A percentile compares a stretch with the other conserved stretches of the same genome.
phyloP scores from a whole-genome alignment of 2,329 filamentous ascomycete species.

The Capronia coronata region DNA sequence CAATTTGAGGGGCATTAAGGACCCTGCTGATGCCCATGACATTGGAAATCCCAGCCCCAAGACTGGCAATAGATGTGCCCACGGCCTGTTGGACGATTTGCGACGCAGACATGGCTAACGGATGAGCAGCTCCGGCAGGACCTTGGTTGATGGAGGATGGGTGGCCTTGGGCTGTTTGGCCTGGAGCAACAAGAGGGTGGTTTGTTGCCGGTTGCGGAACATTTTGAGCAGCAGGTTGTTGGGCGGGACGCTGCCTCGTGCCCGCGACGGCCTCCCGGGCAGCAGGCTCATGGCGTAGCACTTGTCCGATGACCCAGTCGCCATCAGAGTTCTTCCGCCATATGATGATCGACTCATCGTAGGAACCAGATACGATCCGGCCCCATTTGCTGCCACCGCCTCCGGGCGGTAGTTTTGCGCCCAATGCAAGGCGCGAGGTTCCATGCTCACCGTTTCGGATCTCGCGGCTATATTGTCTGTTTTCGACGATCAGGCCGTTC shows the following conservation, averaged over 20 bases:
- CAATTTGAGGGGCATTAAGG: conserved; percentile 5
- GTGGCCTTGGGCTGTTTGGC: conserved; percentile 5
- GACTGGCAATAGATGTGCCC: conserved; percentile 18
- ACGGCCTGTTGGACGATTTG: conserved; percentile 26
- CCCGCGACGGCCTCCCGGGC: conserved; percentile 40
- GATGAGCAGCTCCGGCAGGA: conserved; percentile 10
- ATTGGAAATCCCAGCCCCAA: conserved; percentile 24
- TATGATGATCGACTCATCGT: conserved; percentile 91
- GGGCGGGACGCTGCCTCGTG: conserved; percentile 19
- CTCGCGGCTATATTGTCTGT: conserved; percentile 20
- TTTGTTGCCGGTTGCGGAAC: conserved; percentile 32
- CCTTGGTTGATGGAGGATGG: neutral
- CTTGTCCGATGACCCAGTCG: conserved; percentile 72
- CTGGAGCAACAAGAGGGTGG: conserved; percentile 31
- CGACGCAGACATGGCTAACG: conserved; percentile 18
- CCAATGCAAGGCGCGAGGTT: conserved; percentile 51
- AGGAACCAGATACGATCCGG: conserved; percentile 94
- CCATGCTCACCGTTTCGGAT: conserved; percentile 59
- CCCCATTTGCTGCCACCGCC: conserved; percentile 84
- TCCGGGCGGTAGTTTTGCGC: conserved; percentile 81
- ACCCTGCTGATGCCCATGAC: conserved; percentile 20
- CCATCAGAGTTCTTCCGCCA: conserved; percentile 85
- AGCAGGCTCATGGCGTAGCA: conserved; percentile 58
- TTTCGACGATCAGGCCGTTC: conserved; percentile 39
- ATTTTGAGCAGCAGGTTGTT: conserved; percentile 5